Conservation (phyloP, 2,329 filamentous ascomycete genomes). For the Trichoderma guizhouense region DNA sequence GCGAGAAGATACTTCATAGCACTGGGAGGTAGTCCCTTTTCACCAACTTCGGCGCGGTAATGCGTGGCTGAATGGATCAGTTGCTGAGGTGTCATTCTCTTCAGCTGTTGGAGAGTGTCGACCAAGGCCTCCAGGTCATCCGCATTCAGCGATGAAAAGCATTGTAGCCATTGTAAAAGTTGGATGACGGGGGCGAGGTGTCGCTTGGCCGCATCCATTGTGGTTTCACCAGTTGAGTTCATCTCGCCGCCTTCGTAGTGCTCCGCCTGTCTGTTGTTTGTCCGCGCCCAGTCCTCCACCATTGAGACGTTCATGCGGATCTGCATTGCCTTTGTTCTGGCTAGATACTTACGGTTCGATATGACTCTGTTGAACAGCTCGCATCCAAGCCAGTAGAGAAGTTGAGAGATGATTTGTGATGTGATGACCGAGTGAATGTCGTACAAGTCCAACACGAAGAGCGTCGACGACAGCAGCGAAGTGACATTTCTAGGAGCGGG, state of each 20-base stretch:
- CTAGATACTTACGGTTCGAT: slow-evolving; percentile 91
- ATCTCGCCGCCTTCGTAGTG: slow-evolving; percentile 93
- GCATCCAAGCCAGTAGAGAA: slow-evolving; percentile 93
- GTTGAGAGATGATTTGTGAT: slow-evolving; percentile 83
- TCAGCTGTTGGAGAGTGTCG: slow-evolving; percentile 84
- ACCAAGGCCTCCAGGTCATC: slow-evolving; percentile 88
- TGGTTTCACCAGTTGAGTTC: slow-evolving; percentile 79
- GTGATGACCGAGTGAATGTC: slow-evolving; percentile 97
- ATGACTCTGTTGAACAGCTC: slow-evolving; percentile 98
- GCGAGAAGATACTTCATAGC: slow-evolving; percentile 82
- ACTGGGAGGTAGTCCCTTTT: slow-evolving; percentile 84
- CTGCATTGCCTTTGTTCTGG: slow-evolving; percentile 97
- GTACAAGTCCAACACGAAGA: slow-evolving; percentile 98
- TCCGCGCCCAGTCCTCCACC: slow-evolving; percentile 91
- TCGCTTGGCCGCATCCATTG: slow-evolving; percentile 75
- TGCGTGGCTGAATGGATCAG: slow-evolving; percentile 88
- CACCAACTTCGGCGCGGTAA: slow-evolving; percentile 91
- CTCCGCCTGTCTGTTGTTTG: slow-evolving; percentile 90
- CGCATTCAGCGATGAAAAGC: slow-evolving; percentile 82
- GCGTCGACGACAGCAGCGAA: slow-evolving; percentile 87
- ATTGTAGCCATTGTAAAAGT: slow-evolving; percentile 94
- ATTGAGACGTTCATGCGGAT: slow-evolving; percentile 98
- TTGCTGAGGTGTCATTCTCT: slow-evolving; percentile 79
- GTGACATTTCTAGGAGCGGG: slow-evolving; percentile 93
- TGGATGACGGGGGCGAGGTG: slow-evolving; percentile 91